A percentile compares a stretch with the other conserved stretches of the same genome.
phyloP scores from a whole-genome alignment of 2,329 filamentous ascomycete species.

The Exophiala spinifera region DNA sequence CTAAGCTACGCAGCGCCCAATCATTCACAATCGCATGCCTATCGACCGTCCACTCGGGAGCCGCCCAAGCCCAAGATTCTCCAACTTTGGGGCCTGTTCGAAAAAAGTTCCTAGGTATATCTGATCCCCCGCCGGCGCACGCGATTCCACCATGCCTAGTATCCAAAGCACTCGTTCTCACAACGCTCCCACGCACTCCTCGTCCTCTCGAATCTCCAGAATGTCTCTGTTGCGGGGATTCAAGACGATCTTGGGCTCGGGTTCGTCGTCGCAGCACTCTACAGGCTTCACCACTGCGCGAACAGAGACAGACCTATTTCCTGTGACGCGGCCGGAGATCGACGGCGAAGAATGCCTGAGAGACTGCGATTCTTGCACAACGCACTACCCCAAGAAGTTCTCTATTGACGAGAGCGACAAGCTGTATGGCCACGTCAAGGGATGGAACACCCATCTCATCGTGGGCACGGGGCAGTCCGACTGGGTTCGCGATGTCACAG shows the following conservation, averaged over 20 bases:
- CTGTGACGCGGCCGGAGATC: constrained; percentile 66
- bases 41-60: neutral
- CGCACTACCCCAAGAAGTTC: constrained; percentile 73
- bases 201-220: neutral
- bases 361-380: constrained; percentile 78
- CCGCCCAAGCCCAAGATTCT: neutral
- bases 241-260: constrained; percentile 14
- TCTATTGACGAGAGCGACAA: constrained; percentile 71
- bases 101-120: neutral
- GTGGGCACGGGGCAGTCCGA: constrained; percentile 95
- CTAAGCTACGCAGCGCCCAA: too few species aligned
- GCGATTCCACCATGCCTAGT: neutral
- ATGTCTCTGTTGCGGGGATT: constrained; percentile 23
- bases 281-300: constrained; percentile 46
- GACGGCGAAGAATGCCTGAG: constrained; percentile 87
- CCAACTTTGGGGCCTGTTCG: neutral
- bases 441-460: constrained; percentile 83
- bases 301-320: constrained; percentile 61
- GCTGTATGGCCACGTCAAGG: constrained; percentile 80
- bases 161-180: neutral
- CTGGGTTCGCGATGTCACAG: constrained; percentile 84
- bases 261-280: constrained; percentile 3
- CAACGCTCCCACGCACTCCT: neutral
- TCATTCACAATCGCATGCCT: too few species aligned
- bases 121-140: neutral